Evolutionary conservation across 2,329 filamentous ascomycete species (phyloP), one percentile per base, ranked within the genome.

Genomic region (Phialocephala sp.): DNA sequence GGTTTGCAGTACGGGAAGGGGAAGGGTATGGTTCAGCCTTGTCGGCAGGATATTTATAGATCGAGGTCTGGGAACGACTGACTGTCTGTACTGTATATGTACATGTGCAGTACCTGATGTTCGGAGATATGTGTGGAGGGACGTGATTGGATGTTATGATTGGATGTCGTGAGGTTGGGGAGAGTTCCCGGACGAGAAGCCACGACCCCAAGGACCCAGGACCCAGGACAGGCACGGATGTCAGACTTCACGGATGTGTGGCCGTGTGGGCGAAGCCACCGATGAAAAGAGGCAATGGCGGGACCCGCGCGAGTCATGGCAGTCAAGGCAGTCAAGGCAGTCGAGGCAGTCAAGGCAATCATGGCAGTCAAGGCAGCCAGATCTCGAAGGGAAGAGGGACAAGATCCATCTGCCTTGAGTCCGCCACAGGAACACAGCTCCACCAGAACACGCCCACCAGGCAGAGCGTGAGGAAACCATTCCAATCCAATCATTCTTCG

Each of bases 301-400:
- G 50, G 45, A 50, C 22, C 41, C 3, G 27, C 3, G 3, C 27
- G 27, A 43, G 41, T 43, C n/a, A 8, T 2, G 41, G 41, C n/a
- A 50, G n/a, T 6, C 12, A 32, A 32, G 41, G 41, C n/a, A 50
- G n/a, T 6, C 12, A 32, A 32, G n/a, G n/a, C n/a, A 43, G 41
- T 43, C n/a, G 2, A 18, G 41, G 41, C n/a, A 50, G n/a, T 6
- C 12, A 32, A 32, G n/a, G n/a, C n/a, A n/a, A n/a, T n/a, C n/a
- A n/a, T n/a, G n/a, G n/a, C n/a, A n/a, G 14, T 5, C n/a, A 52
- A 52, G 47, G 47, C 47, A 52, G 47, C 47, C 47, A 32, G n/a
- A n/a, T n/a, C n/a, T n/a, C n/a, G n/a, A n/a, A n/a, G n/a, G n/a
- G n/a, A n/a, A n/a, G 24, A 32, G 50, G 50, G 35, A 54, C 50